These are phyloP conservation scores for Pseudotulostoma volvatum DNA, from an alignment of 495 filamentous ascomycete species.

Conservation along the genomic window DNA sequence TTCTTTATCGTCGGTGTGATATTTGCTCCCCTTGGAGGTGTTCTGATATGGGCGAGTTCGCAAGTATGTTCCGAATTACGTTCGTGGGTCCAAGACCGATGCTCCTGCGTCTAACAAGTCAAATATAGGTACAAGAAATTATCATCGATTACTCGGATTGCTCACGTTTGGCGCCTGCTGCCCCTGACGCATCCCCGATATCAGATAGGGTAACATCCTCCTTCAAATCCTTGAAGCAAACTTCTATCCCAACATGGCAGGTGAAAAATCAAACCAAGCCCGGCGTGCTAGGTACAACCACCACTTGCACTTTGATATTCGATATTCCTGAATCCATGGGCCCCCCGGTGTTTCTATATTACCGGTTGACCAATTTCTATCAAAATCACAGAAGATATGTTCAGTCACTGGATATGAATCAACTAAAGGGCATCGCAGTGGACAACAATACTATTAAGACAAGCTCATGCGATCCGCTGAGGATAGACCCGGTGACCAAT, in stretches of 20 bases:
- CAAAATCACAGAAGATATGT: conserved; percentile 98
- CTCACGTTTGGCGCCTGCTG: conserved; percentile 28
- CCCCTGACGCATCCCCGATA: conserved; percentile 22
- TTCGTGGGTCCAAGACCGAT: too few relatives aligned
- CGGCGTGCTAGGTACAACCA: conserved; percentile 3
- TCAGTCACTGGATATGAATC: conserved; percentile 65
- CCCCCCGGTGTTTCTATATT: conserved; percentile 78
- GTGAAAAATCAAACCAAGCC: conserved; percentile 7
- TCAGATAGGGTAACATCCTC: conserved; percentile 42
- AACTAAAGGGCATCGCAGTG: conserved; percentile 60
- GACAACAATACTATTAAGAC: conserved; percentile 40
- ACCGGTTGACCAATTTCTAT: conserved; percentile 94
- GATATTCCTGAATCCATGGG: conserved; percentile 58
- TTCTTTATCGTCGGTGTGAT: conserved; percentile 78
- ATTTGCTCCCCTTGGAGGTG: conserved; percentile 74
- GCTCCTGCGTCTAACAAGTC: too few relatives aligned
- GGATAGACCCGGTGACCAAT: conserved; percentile 28
- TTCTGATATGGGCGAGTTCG: conserved; percentile 68
- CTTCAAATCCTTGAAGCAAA: conserved; percentile 39
- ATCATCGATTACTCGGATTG: conserved; percentile 82
- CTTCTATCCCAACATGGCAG: conserved; percentile 23
- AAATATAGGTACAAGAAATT: conserved; percentile 87
- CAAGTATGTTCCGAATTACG: conserved; percentile 40
- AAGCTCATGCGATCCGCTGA: conserved; percentile 62
- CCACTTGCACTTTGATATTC: conserved; percentile 54